phyloP scores from a whole-genome alignment of 2,329 filamentous ascomycete genomes.

The Alternaria solani region DNA sequence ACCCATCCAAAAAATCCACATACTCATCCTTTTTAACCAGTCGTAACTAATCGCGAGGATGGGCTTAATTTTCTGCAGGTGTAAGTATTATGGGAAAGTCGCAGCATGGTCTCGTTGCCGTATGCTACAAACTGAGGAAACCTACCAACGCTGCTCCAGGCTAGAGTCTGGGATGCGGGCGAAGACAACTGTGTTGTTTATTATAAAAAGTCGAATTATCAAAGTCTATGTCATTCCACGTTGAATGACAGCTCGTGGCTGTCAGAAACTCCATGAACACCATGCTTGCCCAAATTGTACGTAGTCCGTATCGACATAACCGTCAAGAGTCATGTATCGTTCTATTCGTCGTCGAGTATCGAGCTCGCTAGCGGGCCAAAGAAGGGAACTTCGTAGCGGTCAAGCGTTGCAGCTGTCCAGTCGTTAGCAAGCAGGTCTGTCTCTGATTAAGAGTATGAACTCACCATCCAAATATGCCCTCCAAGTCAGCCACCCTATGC shows the following conservation, averaged over 20 bases:
- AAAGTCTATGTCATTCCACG: not conserved
- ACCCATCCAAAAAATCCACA: no score
- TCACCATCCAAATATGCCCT: conserved; percentile 86
- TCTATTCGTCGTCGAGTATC: conserved; percentile 85
- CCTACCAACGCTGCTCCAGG: not conserved
- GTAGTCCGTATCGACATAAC: not conserved
- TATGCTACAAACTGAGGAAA: no score
- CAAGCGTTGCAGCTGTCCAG: conserved; percentile 65
- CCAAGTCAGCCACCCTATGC: conserved; percentile 79
- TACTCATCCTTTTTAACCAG: no score
- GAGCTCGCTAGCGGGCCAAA: conserved; percentile 86
- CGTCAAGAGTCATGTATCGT: not conserved
- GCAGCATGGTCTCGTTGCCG: no score
- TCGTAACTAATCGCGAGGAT: no score
- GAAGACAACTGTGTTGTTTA: no score
- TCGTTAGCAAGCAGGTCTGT: conserved; percentile 14
- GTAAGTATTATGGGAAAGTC: no score
- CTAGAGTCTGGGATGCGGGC: not conserved
- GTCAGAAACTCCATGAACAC: conserved; percentile 20
- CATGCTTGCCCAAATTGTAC: conserved; percentile 7
- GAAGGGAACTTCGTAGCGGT: conserved; percentile 83
- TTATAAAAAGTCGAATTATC: not conserved
- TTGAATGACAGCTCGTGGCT: not conserved
- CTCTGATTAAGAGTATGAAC: conserved; percentile 21
- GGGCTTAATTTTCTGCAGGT: no score